Evolutionary conservation across 495 filamentous ascomycete genomes (phyloP).

Genomic region (Cetradonia linearis): DNA sequence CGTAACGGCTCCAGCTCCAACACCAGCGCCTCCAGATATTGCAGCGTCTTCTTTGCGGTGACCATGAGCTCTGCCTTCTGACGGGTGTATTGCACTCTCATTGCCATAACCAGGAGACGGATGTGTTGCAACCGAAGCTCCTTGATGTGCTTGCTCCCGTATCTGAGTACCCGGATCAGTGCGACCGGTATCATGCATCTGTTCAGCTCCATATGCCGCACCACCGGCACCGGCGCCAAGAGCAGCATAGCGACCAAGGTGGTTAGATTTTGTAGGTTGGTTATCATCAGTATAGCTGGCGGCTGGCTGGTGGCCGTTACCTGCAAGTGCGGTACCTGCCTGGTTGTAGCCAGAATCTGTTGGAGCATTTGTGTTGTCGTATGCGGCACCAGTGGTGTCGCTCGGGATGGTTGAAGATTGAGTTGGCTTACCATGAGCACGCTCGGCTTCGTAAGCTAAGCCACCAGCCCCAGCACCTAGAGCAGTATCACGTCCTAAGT

Average conservation of each 20-base stretch:
- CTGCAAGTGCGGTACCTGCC: constrained; percentile 8
- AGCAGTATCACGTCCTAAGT: constrained; percentile 5
- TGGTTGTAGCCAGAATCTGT: constrained; percentile 8
- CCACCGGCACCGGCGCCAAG: constrained; percentile 18
- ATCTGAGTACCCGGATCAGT: constrained; percentile 3
- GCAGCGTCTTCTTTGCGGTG: constrained; percentile 21
- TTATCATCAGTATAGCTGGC: neutral
- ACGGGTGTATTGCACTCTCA: constrained; percentile 12
- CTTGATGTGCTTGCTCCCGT: neutral
- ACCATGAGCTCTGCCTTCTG: constrained; percentile 14
- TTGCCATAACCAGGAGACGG: constrained; percentile 9
- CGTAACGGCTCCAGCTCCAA: constrained; percentile 10
- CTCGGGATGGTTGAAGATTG: constrained; percentile 8
- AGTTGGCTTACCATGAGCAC: constrained; percentile 3
- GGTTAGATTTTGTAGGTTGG: constrained; percentile 1
- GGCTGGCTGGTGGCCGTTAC: constrained; percentile 20
- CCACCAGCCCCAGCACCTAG: constrained; percentile 3
- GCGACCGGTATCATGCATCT: neutral
- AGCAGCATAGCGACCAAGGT: constrained; percentile 16
- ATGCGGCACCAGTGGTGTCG: neutral
- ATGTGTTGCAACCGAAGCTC: constrained; percentile 7
- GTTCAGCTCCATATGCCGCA: constrained; percentile 11
- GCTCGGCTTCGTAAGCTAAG: constrained; percentile 5
- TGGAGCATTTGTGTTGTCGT: constrained; percentile 6
- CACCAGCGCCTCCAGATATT: constrained; percentile 24